A percentile compares a stretch with the other conserved stretches of the same genome.
Evolutionary conservation across 495 filamentous ascomycete genomes (phyloP).

Genomic region (Podospora anserina): DNA sequence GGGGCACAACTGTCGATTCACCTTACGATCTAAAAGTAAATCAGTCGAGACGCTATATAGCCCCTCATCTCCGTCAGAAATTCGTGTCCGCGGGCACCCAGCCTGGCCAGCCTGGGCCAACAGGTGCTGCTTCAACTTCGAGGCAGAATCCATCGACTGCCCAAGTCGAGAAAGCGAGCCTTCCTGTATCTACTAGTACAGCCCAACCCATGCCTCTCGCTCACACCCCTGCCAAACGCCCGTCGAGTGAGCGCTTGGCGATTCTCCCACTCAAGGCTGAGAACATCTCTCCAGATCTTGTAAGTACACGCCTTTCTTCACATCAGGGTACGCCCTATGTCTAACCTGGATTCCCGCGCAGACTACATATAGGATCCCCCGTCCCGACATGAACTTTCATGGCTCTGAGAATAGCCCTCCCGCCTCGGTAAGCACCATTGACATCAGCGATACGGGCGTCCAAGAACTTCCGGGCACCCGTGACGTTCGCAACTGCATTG

Average conservation of each 20-base stretch:
- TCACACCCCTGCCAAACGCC: neutral
- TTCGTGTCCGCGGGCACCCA: neutral
- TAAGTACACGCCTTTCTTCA: neutral
- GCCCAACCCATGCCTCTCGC: neutral
- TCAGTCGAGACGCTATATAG: neutral
- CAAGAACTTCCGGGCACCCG: neutral
- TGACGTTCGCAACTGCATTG: conserved; percentile 27
- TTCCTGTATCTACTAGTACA: neutral
- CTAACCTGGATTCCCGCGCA: neutral
- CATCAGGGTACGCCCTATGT: neutral
- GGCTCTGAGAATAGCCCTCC: conserved; percentile 15
- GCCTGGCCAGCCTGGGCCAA: neutral
- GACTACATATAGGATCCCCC: conserved; percentile 7
- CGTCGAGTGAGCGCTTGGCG: neutral
- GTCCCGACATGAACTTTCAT: conserved; percentile 12
- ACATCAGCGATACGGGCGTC: conserved; percentile 16
- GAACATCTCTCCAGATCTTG: neutral
- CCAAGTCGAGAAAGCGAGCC: neutral
- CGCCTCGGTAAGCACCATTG: conserved; percentile 3
- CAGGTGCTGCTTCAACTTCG: neutral
- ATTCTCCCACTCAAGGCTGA: neutral
- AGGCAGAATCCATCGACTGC: neutral
- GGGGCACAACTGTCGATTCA: neutral
- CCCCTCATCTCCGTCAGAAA: neutral
- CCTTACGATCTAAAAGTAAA: neutral